Evolutionary conservation across 257 asterid species (phyloP).

Genomic region (Gentiana straminea): DNA sequence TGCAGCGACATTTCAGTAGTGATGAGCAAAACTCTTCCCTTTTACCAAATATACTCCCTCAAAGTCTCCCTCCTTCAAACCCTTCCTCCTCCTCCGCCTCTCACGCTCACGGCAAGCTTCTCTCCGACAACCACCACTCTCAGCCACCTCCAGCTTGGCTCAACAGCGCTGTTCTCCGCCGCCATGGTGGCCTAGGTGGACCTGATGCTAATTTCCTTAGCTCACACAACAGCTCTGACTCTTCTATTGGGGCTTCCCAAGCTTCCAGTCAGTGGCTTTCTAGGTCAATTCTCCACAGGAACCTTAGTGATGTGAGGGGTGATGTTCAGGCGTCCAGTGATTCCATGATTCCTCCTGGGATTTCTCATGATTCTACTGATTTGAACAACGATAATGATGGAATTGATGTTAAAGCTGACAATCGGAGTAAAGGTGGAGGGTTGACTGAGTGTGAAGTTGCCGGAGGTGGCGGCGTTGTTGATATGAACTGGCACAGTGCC

Average conservation of each 20-base stretch:
- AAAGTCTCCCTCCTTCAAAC: conserved; percentile 14
- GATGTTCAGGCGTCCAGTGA: conserved; percentile 31
- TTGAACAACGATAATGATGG: conserved; percentile 18
- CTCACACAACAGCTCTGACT: conserved; percentile 35
- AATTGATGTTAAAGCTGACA: conserved; percentile 5
- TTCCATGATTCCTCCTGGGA: conserved; percentile 21
- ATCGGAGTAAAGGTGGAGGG: conserved; percentile 19
- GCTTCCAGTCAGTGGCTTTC: conserved; percentile 40
- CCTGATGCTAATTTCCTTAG: conserved; percentile 43
- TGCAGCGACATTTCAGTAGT: conserved; percentile 35
- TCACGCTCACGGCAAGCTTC: conserved; percentile 9
- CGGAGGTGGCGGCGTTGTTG: conserved; percentile 25
- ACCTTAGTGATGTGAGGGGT: conserved; percentile 21
- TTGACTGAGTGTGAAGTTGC: conserved; percentile 20
- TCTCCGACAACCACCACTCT: conserved; percentile 16
- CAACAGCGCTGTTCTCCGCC: conserved; percentile 44
- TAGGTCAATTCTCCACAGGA: conserved; percentile 31
- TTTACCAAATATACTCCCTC: conserved; percentile 16
- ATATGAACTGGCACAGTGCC: conserved; percentile 48
- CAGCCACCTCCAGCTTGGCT: conserved; percentile 53
- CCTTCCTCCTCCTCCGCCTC: conserved; percentile 11
- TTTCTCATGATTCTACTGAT: conserved; percentile 31
- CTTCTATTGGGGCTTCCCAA: conserved; percentile 17
- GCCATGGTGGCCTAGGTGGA: conserved; percentile 14
- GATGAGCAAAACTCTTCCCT: conserved; percentile 21